These are phyloP conservation scores for Graphiopsis chlorocephala DNA, from an alignment of 2,329 filamentous ascomycete genomes.

Conservation along the genomic window DNA sequence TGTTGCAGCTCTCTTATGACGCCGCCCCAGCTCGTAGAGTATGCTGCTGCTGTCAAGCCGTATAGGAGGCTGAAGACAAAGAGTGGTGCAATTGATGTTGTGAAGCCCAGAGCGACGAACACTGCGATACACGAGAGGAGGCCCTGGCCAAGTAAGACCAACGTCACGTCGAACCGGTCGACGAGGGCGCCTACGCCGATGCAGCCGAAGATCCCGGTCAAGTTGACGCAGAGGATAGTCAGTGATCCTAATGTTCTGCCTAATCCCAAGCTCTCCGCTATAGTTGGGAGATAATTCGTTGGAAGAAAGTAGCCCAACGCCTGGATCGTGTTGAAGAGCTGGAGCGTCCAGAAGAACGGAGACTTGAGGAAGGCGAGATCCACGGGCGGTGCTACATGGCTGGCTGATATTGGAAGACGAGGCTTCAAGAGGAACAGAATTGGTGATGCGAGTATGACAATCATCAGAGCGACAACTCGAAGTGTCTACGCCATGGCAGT, in stretches of 20 bases:
- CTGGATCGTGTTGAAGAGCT: slow-evolving; percentile 42
- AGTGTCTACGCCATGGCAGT: slow-evolving; percentile 36
- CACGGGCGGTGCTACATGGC: slow-evolving; percentile 27
- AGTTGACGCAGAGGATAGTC: slow-evolving; percentile 41
- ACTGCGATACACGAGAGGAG: slow-evolving; percentile 36
- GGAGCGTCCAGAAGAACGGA: slow-evolving; percentile 42
- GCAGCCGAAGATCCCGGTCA: slow-evolving; percentile 37
- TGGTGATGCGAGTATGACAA: slow-evolving; percentile 24
- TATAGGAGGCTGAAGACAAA: slow-evolving; percentile 45
- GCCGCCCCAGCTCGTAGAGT: slow-evolving; percentile 37
- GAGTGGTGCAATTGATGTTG: slow-evolving; percentile 40
- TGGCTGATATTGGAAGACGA: slow-evolving; percentile 20
- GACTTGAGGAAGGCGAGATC: slow-evolving; percentile 38
- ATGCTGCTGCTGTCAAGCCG: slow-evolving; percentile 43
- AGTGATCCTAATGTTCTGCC: slow-evolving; percentile 36
- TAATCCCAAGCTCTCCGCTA: slow-evolving; percentile 39
- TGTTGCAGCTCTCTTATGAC: slow-evolving; percentile 24
- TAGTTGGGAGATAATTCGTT: slow-evolving; percentile 43
- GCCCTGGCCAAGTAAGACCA: slow-evolving; percentile 38
- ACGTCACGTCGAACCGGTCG: slow-evolving; percentile 40
- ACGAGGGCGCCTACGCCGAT: slow-evolving; percentile 40
- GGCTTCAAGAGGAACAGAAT: slow-evolving; percentile 21
- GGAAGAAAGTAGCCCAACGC: slow-evolving; percentile 46
- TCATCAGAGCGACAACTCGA: slow-evolving; percentile 41
- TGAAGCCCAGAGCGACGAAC: slow-evolving; percentile 48